phyloP scores from a whole-genome alignment of 2,329 filamentous ascomycete species.

The Curvularia sp. region DNA sequence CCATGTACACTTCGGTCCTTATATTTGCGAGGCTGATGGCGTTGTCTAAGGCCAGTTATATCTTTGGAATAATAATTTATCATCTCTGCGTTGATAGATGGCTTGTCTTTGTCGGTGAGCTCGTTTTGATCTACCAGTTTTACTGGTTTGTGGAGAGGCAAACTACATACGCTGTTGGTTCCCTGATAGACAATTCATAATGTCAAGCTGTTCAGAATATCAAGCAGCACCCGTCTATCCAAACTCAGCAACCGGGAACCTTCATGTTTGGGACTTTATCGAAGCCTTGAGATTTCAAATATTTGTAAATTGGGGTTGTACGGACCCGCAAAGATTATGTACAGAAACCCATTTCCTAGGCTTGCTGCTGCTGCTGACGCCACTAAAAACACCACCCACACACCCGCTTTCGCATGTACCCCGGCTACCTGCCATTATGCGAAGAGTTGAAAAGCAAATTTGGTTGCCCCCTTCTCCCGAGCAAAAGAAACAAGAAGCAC shows the following conservation, averaged over 20 bases:
- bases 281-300: conserved; percentile 26
- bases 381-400: neutral
- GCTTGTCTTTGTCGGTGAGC: too few species aligned
- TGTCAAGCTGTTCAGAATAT: neutral
- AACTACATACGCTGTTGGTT: neutral
- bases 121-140: too few species aligned
- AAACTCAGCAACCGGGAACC: neutral
- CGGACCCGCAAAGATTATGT: conserved; percentile 28
- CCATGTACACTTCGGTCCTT: neutral
- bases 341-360: conserved; percentile 17
- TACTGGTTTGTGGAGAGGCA: neutral
- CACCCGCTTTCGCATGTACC: neutral
- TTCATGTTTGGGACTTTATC: neutral
- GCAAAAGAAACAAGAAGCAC: neutral
- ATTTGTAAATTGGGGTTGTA: conserved; percentile 31
- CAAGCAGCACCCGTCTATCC: neutral
- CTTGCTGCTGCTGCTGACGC: neutral
- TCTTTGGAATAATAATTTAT: neutral
- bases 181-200: neutral
- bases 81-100: too few species aligned
- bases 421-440: neutral
- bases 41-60: neutral
- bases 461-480: neutral
- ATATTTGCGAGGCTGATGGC: conserved; percentile 4
- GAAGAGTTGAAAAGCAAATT: conserved; percentile 9